A percentile compares a stretch with the other conserved stretches of the same genome.
Evolutionary conservation across 331 rosid species (phyloP).

Genomic region (Acacia pycnantha): DNA sequence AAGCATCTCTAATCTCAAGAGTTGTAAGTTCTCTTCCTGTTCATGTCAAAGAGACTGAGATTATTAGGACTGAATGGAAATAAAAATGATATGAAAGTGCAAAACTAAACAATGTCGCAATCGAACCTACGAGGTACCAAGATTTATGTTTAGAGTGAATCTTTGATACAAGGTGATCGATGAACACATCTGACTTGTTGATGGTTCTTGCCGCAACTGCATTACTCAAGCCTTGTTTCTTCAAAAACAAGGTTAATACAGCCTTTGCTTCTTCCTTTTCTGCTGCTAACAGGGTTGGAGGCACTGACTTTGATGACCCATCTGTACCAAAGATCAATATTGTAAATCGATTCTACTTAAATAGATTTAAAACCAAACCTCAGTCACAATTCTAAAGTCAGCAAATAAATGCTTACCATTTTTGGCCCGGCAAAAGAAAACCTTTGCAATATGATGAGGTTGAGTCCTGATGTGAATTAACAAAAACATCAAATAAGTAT

Average conservation of each 20-base stretch:
- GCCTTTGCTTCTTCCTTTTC: constrained; percentile 98
- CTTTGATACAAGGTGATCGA: constrained; percentile 75
- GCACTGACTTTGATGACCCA: constrained; percentile 46
- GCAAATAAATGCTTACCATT: constrained; percentile 48
- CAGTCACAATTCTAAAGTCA: constrained; percentile 10
- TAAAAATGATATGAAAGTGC: constrained; percentile 1
- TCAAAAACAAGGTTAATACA: constrained; percentile 74
- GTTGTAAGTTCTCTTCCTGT: constrained; percentile 94
- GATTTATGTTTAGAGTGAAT: constrained; percentile 83
- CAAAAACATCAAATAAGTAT: constrained; percentile 2
- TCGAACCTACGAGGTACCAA: constrained; percentile 94
- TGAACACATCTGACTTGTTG: constrained; percentile 71
- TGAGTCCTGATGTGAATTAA: constrained; percentile 49
- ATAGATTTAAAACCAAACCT: constrained; percentile 20
- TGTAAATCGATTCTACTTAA: neutral
- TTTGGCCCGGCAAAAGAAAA: constrained; percentile 57
- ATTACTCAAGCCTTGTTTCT: constrained; percentile 77
- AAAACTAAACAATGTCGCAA: constrained; percentile 35
- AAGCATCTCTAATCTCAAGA: constrained; percentile 86
- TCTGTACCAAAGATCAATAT: constrained; percentile 42
- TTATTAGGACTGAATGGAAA: constrained; percentile 21
- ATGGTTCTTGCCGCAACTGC: constrained; percentile 73
- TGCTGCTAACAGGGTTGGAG: constrained; percentile 72
- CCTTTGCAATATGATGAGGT: constrained; percentile 46
- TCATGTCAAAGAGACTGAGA: constrained; percentile 23